Percentiles rank a stretch among this genome's conserved stretches.
These are phyloP conservation scores for Ogataea thermomethanolica DNA, from an alignment of 805 yeast genomes.

Conservation along the genomic window DNA sequence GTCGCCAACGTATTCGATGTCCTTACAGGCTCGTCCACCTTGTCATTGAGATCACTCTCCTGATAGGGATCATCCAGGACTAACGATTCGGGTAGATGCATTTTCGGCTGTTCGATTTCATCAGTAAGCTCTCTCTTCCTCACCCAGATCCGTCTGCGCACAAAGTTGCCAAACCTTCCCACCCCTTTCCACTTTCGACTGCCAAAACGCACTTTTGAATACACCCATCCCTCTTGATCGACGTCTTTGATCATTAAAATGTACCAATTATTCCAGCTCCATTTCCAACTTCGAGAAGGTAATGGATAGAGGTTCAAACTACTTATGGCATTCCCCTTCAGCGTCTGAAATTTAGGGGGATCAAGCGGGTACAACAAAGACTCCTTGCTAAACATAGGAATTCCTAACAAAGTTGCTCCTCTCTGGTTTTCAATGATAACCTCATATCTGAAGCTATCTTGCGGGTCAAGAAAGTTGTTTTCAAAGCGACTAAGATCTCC, in stretches of 20 bases:
- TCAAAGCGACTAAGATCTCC: slow-evolving; percentile 14
- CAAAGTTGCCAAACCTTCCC: slow-evolving; percentile 46
- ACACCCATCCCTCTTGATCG: slow-evolving; percentile 58
- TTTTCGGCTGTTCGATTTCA: not conserved
- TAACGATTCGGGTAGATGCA: slow-evolving; percentile 6
- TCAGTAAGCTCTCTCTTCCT: slow-evolving; percentile 33
- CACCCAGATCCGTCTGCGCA: slow-evolving; percentile 50
- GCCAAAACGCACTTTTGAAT: slow-evolving; percentile 40
- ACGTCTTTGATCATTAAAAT: slow-evolving; percentile 51
- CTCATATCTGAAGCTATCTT: slow-evolving; percentile 30
- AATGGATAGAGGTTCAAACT: slow-evolving; percentile 37
- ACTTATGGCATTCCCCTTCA: slow-evolving; percentile 38
- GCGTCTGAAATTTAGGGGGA: slow-evolving; percentile 46
- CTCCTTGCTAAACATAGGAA: slow-evolving; percentile 44
- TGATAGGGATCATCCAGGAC: slow-evolving; percentile 1
- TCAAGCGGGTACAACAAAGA: slow-evolving; percentile 47
- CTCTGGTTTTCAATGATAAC: slow-evolving; percentile 52
- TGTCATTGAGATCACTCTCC: too few relatives aligned
- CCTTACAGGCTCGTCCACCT: not conserved
- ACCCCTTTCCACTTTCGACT: slow-evolving; percentile 49
- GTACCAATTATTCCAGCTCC: slow-evolving; percentile 57
- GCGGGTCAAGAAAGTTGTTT: slow-evolving; percentile 1
- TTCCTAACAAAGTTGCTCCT: slow-evolving; percentile 50
- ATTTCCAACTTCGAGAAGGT: slow-evolving; percentile 49
- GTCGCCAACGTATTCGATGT: not conserved